These are phyloP conservation scores for Kluyveromyces lactis DNA, from an alignment of 805 yeast species.

Conservation along the genomic window DNA sequence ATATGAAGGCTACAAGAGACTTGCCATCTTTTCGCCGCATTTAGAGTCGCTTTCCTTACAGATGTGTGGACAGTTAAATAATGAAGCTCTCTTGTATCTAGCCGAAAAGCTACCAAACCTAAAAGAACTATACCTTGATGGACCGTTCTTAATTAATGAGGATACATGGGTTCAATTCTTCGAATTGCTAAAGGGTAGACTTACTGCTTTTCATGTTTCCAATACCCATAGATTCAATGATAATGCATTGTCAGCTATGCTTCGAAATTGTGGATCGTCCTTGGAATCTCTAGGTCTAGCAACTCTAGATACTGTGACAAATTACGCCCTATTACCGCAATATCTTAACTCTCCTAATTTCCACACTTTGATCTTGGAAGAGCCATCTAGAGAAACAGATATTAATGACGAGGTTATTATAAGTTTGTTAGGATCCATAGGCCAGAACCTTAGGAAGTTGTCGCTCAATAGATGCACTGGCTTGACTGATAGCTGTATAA, in stretches of 20 bases:
- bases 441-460: slow-evolving; percentile 50
- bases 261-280: slow-evolving; percentile 51
- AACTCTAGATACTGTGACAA: slow-evolving; percentile 63
- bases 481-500: slow-evolving; percentile 55
- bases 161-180: slow-evolving; percentile 72
- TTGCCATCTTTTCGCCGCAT: slow-evolving; percentile 75
- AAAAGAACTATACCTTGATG: slow-evolving; percentile 59
- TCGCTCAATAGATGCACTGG: slow-evolving; percentile 65
- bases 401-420: slow-evolving; percentile 61
- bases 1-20: slow-evolving; percentile 52
- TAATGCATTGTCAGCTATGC: slow-evolving; percentile 51
- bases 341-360: slow-evolving; percentile 39
- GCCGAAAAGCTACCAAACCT: slow-evolving; percentile 50
- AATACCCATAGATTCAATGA: slow-evolving; percentile 80
- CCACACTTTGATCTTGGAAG: slow-evolving; percentile 53
- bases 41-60: slow-evolving; percentile 56
- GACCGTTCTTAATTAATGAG: slow-evolving; percentile 80
- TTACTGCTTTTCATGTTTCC: slow-evolving; percentile 53
- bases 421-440: slow-evolving; percentile 51
- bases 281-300: slow-evolving; percentile 54
- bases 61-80: slow-evolving; percentile 91
- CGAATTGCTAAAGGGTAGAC: slow-evolving; percentile 42
- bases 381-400: slow-evolving; percentile 58
- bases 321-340: slow-evolving; percentile 60
- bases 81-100: slow-evolving; percentile 60